Base-by-base conservation (phyloP, 2,329 filamentous ascomycete species). In the Cladosporium phlei region DNA sequence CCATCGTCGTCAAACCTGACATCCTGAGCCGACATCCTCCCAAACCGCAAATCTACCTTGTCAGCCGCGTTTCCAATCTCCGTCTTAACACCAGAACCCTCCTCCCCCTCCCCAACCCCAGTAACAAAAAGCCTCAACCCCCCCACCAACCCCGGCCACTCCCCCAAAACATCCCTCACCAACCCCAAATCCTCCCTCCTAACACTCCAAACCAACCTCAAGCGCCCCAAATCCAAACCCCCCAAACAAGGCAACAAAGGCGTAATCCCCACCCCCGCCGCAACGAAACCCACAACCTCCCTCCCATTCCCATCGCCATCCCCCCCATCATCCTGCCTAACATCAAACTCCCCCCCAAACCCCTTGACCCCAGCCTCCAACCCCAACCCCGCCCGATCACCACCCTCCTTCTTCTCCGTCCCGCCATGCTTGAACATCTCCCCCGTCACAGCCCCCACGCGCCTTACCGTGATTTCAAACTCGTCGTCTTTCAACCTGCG, bases 191-290 rank as follows among this genome's bases (percentile, higher is more conserved):
- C 88, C 2, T 71, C 73, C 0, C 65, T 63, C 5, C 75, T 70
- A 3, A 90, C 55, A 2, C 79, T 82, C 88, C 88, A 94, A 1
- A 88, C 69, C 4, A 93, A 60, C 20, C 58, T 67, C 28, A 93
- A 60, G 3, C 63, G 59, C 1, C 62, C 55, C 4, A 68, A 52
- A 48, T 71, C 63, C 17, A 62, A 33, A 9, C 33, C 32, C 7
- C 44, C 38, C 1, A 88, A 60, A 5, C 75, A 65, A 0, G 67
- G 69, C n/a, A 94, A 69, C 3, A 93, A 56, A 2, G 88, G 88
- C 21, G 88, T 95, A 51, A 94, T 87, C 0, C 88, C 88, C 5
- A 95, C 85, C 3, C 88, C 88, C 0, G 79, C 86, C 5, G 86
- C 86, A 3, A 94, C 66, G 54, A 90, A 93, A 0, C 71, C 72